Conservation (phyloP, 257 asterid species). For the Capsicum rhomboideum region DNA sequence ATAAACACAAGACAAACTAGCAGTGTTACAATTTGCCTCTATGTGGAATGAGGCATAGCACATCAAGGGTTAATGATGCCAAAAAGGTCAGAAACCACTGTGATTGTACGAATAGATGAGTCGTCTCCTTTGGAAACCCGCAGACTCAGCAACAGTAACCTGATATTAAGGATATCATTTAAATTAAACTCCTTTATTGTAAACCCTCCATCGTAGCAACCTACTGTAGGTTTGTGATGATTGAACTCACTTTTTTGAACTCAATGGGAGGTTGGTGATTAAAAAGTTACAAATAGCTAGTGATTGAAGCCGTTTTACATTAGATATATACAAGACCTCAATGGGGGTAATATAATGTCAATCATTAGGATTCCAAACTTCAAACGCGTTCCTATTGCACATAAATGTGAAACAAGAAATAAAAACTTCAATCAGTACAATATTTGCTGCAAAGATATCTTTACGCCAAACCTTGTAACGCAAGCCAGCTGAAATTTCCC, state of each 20-base stretch:
- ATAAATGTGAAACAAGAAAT: neutral
- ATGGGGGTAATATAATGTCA: neutral
- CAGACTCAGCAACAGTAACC: neutral
- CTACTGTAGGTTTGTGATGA: neutral
- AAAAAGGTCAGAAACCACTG: neutral
- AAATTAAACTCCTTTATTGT: neutral
- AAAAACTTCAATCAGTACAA: slow-evolving; percentile 4
- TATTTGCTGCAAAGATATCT: neutral
- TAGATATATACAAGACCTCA: neutral
- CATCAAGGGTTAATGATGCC: neutral
- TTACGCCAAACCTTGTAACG: slow-evolving; percentile 72
- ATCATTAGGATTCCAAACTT: neutral
- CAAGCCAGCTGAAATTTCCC: slow-evolving; percentile 96
- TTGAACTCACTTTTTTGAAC: neutral
- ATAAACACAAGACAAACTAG: neutral
- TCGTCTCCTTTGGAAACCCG: neutral
- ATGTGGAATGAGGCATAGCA: neutral
- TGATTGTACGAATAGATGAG: neutral
- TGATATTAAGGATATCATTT: neutral
- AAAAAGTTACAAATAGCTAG: neutral
- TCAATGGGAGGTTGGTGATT: neutral
- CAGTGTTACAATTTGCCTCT: neutral
- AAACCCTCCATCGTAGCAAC: neutral
- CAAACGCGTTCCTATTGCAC: neutral
- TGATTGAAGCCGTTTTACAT: neutral